phyloP scores from a whole-genome alignment of 768 basidiomycete genomes.

The Cyclocybe aegerita region DNA sequence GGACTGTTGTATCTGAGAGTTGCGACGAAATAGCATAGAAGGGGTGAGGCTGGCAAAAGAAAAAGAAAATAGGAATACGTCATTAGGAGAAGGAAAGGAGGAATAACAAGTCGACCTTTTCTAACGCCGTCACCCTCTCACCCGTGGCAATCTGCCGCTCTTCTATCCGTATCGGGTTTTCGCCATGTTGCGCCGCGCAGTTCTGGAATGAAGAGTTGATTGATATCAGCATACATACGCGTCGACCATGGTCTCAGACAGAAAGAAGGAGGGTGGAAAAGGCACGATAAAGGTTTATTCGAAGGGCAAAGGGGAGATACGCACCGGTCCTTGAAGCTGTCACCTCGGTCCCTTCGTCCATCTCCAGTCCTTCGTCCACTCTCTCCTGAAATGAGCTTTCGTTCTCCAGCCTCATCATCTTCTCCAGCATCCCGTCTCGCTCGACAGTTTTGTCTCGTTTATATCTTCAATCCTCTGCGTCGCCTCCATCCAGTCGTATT shows the following conservation, averaged over 20 bases:
- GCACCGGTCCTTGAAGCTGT: conserved; percentile 80
- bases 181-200: conserved; percentile 68
- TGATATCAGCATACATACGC: too few species aligned
- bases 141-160: conserved; percentile 51
- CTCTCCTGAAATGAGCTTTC: conserved; percentile 73
- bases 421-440: conserved; percentile 83
- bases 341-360: conserved; percentile 75
- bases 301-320: conserved; percentile 19
- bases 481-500: conserved; percentile 62
- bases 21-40: too few species aligned
- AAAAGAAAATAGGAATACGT: too few species aligned
- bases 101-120: conserved; percentile 85
- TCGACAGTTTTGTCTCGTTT: conserved; percentile 82
- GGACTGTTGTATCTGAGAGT: too few species aligned
- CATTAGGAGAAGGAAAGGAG: too few species aligned
- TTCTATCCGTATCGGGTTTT: conserved; percentile 55
- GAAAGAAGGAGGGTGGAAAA: background rate
- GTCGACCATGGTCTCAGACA: too few species aligned
- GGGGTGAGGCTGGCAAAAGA: too few species aligned
- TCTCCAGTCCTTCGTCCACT: conserved; percentile 74
- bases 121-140: conserved; percentile 60
- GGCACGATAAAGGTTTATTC: conserved; percentile 4
- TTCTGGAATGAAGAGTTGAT: conserved; percentile 36
- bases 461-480: conserved; percentile 74
- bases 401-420: conserved; percentile 74